Base-by-base conservation (phyloP, 495 filamentous ascomycete genomes). In the Gamarada debralockiae region DNA sequence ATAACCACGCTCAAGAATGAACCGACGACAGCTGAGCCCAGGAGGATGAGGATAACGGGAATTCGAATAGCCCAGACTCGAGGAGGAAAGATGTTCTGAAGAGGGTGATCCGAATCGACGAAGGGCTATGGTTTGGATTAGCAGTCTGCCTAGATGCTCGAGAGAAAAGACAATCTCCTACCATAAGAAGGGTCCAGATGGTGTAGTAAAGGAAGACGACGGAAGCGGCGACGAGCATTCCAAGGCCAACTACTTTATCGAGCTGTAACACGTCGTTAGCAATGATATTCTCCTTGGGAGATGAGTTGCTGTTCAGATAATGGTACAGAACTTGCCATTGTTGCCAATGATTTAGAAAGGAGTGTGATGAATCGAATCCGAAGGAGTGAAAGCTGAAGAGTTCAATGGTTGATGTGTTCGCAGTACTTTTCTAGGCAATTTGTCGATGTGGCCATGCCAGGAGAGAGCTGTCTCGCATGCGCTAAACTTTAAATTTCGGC, bases 1-100 rank as follows among this genome's bases (percentile, higher is more conserved):
- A 99, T 99, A 60, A 97, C 92, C 62, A 97, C 85, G 61, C 87
- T 85, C 62, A 99, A 78, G 74, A 99, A 97, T 48, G 88, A 93
- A 34, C 95, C 95, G 31, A 99, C 92, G 59, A 99, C 91, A 34
- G 93, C 91, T 22, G 82, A 90, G 38, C 88, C 93, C 55, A 97
- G 77, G 15, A 99, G 83, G 47, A 96, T 85, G 45, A 97, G 84
- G 66, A 97, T 96, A 59, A 99, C 91, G 52, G 93, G 93, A 64
- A 99, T 92, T 65, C 95, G 92, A 65, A 99, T 95, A 46, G 93
- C 93, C 93, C 93, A 99, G 57, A 96, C 92, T 63, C 95, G 90
- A 3, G 95, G 91, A 33, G 90, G 95, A 75, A 99, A 99, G 72
- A 97, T 77, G 65, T 85, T 84, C 67, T 99, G 93, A 48, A 97